These are phyloP conservation scores for Rhodotorula sphaerocarpa DNA, from an alignment of 768 basidiomycete genomes.

Conservation along the genomic window DNA sequence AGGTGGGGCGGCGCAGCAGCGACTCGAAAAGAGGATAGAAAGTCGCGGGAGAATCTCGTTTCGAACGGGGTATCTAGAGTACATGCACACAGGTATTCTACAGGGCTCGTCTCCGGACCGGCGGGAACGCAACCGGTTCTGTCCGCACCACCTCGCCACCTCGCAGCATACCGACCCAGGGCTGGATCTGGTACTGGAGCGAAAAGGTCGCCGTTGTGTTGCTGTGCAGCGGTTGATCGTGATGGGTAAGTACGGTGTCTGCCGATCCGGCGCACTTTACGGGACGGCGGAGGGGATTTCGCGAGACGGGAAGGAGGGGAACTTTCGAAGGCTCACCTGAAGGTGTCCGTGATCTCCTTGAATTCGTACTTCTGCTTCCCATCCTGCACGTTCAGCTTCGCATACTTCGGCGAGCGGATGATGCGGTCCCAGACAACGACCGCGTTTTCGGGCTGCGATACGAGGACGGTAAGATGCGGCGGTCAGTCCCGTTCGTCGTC, in stretches of 20 bases:
- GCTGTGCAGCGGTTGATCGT: constrained; percentile 1
- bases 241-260: background rate
- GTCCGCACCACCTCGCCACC: constrained; percentile 64
- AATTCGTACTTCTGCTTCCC: constrained; percentile 74
- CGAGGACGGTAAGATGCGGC: too few relatives aligned
- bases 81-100: too few relatives aligned
- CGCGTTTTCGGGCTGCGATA: constrained; percentile 48
- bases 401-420: constrained; percentile 68
- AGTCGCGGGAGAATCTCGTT: too few relatives aligned
- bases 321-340: constrained; percentile 56
- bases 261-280: too few relatives aligned
- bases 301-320: too few relatives aligned
- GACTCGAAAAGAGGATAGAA: too few relatives aligned
- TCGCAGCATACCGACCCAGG: constrained; percentile 69
- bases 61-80: too few relatives aligned
- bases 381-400: constrained; percentile 56
- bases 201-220: constrained; percentile 57
- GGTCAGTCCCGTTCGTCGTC: background rate
- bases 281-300: too few relatives aligned
- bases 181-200: constrained; percentile 84
- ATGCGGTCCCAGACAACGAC: constrained; percentile 91
- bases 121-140: constrained; percentile 38
- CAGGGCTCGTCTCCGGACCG: constrained; percentile 3
- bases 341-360: constrained; percentile 62
- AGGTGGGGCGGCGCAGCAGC: too few relatives aligned